Evolutionary conservation across 768 basidiomycete species (phyloP).

Genomic region (Ephemerocybe angulata): DNA sequence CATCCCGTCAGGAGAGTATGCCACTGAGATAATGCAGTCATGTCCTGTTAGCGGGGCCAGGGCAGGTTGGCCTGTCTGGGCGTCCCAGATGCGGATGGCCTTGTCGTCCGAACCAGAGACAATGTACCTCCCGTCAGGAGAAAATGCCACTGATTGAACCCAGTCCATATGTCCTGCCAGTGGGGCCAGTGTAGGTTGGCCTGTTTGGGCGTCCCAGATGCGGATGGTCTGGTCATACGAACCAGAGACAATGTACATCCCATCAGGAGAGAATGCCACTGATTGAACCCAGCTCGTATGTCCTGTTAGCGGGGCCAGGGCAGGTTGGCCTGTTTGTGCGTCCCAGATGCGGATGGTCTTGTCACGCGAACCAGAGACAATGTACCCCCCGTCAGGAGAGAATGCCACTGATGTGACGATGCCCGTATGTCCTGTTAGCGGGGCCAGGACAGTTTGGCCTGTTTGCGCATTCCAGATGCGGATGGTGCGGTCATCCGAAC

Average conservation of each 20-base stretch:
- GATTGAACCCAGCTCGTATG: conserved; percentile 85
- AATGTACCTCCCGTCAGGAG: conserved; percentile 63
- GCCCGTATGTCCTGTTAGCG: conserved; percentile 13
- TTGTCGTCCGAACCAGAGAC: conserved; percentile 81
- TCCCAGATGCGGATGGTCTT: conserved; percentile 87
- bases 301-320: conserved; percentile 43
- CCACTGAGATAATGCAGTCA: conserved; percentile 83
- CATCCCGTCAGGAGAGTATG: conserved; percentile 89
- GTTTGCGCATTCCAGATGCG: conserved; percentile 5
- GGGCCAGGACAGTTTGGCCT: neutral
- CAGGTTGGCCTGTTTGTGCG: conserved; percentile 58
- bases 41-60: conserved; percentile 80
- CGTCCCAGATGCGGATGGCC: too few relatives aligned
- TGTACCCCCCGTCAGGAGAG: conserved; percentile 61
- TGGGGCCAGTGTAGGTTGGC: neutral
- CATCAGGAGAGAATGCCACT: conserved; percentile 89
- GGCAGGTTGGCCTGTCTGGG: too few relatives aligned
- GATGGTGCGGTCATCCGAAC: conserved; percentile 5
- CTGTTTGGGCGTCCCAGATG: conserved; percentile 60
- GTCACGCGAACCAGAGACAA: conserved; percentile 77
- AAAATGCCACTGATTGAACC: conserved; percentile 26
- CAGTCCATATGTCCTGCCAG: too few relatives aligned
- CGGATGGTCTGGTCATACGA: conserved; percentile 86
- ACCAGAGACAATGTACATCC: conserved; percentile 84
- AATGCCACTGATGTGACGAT: conserved; percentile 23